Percentiles rank a stretch among this genome's conserved stretches.
These are phyloP conservation scores for Fraxinus latifolia DNA, from an alignment of 305 asterid genomes.

Conservation along the genomic window DNA sequence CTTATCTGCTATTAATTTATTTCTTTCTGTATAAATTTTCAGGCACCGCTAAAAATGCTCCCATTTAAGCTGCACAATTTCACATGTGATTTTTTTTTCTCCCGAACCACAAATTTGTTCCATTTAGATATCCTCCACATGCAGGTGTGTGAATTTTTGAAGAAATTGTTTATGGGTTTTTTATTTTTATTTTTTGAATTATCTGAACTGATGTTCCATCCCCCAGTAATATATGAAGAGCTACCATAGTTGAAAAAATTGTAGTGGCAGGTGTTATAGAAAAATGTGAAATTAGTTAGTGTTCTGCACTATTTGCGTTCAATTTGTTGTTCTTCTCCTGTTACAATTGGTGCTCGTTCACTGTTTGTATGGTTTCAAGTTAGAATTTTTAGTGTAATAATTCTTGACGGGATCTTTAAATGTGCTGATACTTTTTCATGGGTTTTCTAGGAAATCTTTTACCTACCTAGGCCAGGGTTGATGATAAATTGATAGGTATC, in stretches of 20 bases:
- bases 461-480: constrained; percentile 39
- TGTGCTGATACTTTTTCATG: constrained; percentile 22
- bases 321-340: constrained; percentile 5
- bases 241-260: constrained; percentile 5
- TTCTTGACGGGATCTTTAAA: constrained; percentile 15
- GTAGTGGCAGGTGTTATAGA: constrained; percentile 15
- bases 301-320: constrained; percentile 51
- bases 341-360: neutral
- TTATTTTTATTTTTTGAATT: constrained; percentile 1
- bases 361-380: constrained; percentile 1
- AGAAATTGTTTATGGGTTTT: neutral
- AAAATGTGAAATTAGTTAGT: constrained; percentile 35
- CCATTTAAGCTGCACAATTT: constrained; percentile 24
- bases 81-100: neutral
- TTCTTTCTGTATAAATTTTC: neutral
- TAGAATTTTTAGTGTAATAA: constrained; percentile 15
- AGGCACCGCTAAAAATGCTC: constrained; percentile 32
- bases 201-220: neutral
- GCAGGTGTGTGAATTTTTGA: neutral
- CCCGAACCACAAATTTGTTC: constrained; percentile 29
- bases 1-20: neutral
- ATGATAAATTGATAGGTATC: constrained; percentile 49
- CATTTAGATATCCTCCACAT: neutral
- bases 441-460: constrained; percentile 32
- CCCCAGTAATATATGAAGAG: neutral